These are phyloP conservation scores for Leptoxyphium fumago DNA, from an alignment of 2,329 filamentous ascomycete species.

Conservation along the genomic window DNA sequence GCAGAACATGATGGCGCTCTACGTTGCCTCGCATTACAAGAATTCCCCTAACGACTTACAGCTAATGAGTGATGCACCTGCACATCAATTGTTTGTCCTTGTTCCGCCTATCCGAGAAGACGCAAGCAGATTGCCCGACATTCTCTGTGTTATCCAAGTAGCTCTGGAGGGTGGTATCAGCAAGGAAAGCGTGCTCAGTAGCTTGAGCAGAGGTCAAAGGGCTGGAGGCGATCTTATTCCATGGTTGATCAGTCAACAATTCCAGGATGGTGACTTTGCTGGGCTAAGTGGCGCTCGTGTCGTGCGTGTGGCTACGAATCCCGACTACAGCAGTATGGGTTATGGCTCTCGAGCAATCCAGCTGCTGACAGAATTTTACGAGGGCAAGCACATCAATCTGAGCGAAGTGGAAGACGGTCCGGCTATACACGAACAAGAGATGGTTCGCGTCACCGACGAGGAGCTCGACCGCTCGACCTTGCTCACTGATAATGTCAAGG, in stretches of 20 bases:
- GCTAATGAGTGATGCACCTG: conserved; percentile 93
- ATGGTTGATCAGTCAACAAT: conserved; percentile 95
- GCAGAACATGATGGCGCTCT: conserved; percentile 95
- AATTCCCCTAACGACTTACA: conserved; percentile 98
- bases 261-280: conserved; percentile 94
- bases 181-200: conserved; percentile 78
- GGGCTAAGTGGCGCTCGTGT: conserved; percentile 81
- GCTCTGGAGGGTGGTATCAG: conserved; percentile 92
- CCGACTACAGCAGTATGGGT: conserved; percentile 82
- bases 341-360: conserved; percentile 83
- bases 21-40: conserved; percentile 95
- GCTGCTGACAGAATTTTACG: conserved; percentile 82
- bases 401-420: conserved; percentile 49
- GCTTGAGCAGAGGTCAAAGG: conserved; percentile 73
- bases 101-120: conserved; percentile 72
- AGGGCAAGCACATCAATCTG: conserved; percentile 76
- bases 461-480: conserved; percentile 65
- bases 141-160: conserved; percentile 87
- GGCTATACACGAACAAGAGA: conserved; percentile 34
- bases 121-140: conserved; percentile 69
- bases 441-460: conserved; percentile 66
- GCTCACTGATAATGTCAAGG: conserved; percentile 73
- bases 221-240: conserved; percentile 89
- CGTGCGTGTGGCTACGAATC: conserved; percentile 90
- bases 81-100: conserved; percentile 89